Evolutionary conservation across 352 stramenopile genomes (phyloP).

Genomic region (Pythium dissimile): DNA sequence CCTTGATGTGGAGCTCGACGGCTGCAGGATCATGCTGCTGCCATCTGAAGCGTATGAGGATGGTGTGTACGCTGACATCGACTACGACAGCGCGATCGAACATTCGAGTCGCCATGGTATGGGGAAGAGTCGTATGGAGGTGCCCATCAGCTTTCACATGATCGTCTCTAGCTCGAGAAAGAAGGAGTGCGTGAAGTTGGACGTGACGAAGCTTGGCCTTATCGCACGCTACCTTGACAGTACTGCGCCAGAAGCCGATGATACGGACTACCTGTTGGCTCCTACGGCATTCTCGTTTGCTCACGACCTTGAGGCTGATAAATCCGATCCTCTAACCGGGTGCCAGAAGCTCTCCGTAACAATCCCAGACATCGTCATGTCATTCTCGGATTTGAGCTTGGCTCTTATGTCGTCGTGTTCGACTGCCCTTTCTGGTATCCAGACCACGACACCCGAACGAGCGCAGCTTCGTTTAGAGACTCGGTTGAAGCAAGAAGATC

Average conservation of each 20-base stretch:
- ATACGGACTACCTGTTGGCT: constrained; percentile 20
- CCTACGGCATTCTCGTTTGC: constrained; percentile 22
- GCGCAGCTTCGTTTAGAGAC: constrained; percentile 31
- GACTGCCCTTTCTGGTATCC: constrained; percentile 25
- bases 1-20: constrained; percentile 19
- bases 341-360: constrained; percentile 23
- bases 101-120: constrained; percentile 15
- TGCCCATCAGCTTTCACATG: constrained; percentile 18
- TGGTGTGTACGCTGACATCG: constrained; percentile 12
- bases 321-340: constrained; percentile 4
- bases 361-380: constrained; percentile 30
- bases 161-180: constrained; percentile 16
- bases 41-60: constrained; percentile 14
- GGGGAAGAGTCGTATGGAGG: constrained; percentile 21
- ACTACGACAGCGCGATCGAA: constrained; percentile 12
- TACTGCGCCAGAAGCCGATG: constrained; percentile 15
- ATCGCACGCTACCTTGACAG: constrained; percentile 19
- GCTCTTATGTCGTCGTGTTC: constrained; percentile 29
- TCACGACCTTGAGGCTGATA: constrained; percentile 18
- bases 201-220: constrained; percentile 22
- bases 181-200: constrained; percentile 20
- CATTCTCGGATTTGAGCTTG: constrained; percentile 41
- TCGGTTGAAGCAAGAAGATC: constrained; percentile 20
- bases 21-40: constrained; percentile 22
- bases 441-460: constrained; percentile 34